Percentiles rank a stretch among this genome's conserved stretches.
Evolutionary conservation across 108 stramenopile genomes (phyloP).

Genomic region (Aurantiochytrium sp.): DNA sequence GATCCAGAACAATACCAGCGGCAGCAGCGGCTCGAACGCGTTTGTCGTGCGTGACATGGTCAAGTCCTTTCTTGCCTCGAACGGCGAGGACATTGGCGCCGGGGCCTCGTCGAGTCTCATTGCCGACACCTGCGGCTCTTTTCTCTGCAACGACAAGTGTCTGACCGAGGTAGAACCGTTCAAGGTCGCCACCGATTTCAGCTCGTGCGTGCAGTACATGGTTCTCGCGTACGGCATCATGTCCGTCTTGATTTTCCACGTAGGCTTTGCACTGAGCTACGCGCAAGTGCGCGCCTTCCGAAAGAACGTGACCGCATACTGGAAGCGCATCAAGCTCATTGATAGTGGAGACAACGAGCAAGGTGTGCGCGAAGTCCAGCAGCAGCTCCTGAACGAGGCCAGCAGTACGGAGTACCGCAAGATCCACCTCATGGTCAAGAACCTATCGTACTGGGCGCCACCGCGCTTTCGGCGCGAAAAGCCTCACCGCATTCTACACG

Average conservation of each 20-base stretch:
- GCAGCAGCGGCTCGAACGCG: too few species aligned
- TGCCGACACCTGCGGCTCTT: background rate
- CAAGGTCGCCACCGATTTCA: background rate
- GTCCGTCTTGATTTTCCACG: background rate
- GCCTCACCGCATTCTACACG: background rate
- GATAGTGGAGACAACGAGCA: background rate
- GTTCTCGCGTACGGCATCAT: background rate
- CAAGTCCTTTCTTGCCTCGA: background rate
- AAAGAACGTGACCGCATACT: background rate
- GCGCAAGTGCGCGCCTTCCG: background rate
- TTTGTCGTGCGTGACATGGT: background rate
- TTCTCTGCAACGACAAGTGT: background rate
- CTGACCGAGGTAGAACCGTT: background rate
- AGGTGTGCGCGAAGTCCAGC: background rate
- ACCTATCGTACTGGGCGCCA: background rate
- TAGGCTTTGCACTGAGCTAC: background rate
- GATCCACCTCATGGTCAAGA: background rate
- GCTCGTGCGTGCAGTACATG: background rate
- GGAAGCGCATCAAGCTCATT: background rate
- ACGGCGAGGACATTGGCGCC: background rate
- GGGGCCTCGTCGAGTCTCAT: background rate
- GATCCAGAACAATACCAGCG: background rate
- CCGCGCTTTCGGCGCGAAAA: background rate
- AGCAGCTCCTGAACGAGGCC: slow-evolving; percentile 12
- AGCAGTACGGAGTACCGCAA: background rate